phyloP scores from a whole-genome alignment of 148 eudicot species.

The Pouteria glomerata region DNA sequence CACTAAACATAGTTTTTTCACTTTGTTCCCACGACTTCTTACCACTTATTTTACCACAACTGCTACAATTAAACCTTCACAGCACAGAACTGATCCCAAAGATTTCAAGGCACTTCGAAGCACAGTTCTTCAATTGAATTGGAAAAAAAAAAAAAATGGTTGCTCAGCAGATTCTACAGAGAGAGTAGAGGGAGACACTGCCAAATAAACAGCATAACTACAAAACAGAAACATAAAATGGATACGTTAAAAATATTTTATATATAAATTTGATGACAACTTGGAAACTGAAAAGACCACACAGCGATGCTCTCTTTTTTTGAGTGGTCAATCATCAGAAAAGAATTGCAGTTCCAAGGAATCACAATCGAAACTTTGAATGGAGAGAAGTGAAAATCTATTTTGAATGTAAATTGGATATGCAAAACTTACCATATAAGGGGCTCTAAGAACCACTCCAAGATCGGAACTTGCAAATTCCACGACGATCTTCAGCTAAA shows the following conservation, averaged over 20 bases:
- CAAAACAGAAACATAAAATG: not conserved
- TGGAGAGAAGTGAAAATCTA: not conserved
- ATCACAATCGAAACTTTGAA: not conserved
- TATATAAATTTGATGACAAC: not conserved
- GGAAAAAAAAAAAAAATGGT: not conserved
- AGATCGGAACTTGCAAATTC: constrained; percentile 77
- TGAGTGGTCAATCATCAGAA: not conserved
- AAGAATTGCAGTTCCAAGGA: not conserved
- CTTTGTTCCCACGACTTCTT: not conserved
- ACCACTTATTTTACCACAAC: not conserved
- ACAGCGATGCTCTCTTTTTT: not conserved
- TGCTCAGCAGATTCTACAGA: too few species aligned
- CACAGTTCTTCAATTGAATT: not conserved
- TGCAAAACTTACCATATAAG: constrained; percentile 4
- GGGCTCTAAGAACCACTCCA: constrained; percentile 43
- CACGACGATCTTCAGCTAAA: constrained; percentile 74
- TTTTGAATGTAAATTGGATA: not conserved
- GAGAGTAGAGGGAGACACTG: not conserved
- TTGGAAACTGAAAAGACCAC: not conserved
- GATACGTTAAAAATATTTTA: not conserved
- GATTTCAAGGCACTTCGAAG: not conserved
- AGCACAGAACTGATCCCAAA: not conserved
- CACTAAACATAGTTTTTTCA: not conserved
- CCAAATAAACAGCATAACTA: not conserved
- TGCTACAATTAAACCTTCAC: not conserved